Percentiles rank a stretch among this genome's conserved stretches.
Conservation (phyloP, 192 early-diverging fungal genomes). For the Ambispora gerdemannii region DNA sequence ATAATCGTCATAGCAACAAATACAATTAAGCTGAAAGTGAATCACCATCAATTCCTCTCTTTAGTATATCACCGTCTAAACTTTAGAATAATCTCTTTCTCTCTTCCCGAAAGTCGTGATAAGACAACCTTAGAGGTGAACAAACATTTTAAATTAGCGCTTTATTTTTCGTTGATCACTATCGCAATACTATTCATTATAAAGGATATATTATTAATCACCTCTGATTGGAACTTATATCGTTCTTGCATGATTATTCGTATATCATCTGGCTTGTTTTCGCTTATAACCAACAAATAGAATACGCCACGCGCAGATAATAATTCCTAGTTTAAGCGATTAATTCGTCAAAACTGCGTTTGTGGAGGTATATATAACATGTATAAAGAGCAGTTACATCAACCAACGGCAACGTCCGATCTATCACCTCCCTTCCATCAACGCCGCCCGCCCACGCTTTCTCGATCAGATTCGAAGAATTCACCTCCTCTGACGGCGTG, state of each 20-base stretch:
- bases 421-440: conserved; percentile 85
- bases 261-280: conserved; percentile 85
- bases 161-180: not conserved
- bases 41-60: no score
- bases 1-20: no score
- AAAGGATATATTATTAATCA: conserved; percentile 6
- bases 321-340: conserved; percentile 41
- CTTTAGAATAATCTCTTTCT: conserved; percentile 55
- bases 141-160: not conserved
- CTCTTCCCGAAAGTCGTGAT: conserved; percentile 52
- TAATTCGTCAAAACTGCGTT: not conserved
- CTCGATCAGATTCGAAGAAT: conserved; percentile 60
- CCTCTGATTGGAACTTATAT: conserved; percentile 47
- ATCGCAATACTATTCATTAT: no score
- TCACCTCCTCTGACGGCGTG: conserved; percentile 77
- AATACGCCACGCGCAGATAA: conserved; percentile 72
- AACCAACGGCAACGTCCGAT: conserved; percentile 71
- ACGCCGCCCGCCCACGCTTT: conserved; percentile 92
- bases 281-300: conserved; percentile 81
- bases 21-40: no score
- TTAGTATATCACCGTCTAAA: no score
- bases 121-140: conserved; percentile 34
- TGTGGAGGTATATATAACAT: no score
- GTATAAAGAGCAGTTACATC: conserved; percentile 54
- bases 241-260: conserved; percentile 51